Percentiles rank a stretch among this genome's conserved stretches.
Evolutionary conservation across 306 rosid genomes (phyloP).

Genomic region (Cucurbita maxima): DNA sequence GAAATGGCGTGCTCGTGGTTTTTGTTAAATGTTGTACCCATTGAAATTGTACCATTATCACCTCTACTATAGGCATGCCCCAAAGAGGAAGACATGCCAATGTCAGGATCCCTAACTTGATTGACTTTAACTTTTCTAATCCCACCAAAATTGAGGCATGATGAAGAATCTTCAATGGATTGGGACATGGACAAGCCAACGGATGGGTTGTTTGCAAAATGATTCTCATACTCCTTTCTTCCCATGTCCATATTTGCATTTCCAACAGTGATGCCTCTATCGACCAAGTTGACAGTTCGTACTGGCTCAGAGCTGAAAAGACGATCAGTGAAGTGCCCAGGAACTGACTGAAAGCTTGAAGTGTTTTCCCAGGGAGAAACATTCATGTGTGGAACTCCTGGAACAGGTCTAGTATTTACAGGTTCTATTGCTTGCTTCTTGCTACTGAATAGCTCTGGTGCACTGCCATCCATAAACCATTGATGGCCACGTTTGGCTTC

Average conservation of each 20-base stretch:
- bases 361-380: constrained; percentile 57
- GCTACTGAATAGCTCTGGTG: constrained; percentile 39
- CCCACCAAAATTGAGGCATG: constrained; percentile 60
- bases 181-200: constrained; percentile 61
- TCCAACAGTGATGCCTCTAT: constrained; percentile 45
- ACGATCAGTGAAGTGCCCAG: constrained; percentile 56
- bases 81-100: constrained; percentile 35
- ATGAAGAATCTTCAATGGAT: constrained; percentile 45
- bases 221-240: constrained; percentile 50
- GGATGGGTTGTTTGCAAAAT: constrained; percentile 44
- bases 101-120: constrained; percentile 74
- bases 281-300: constrained; percentile 41
- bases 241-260: constrained; percentile 46
- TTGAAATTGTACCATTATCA: constrained; percentile 31
- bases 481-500: constrained; percentile 74
- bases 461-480: constrained; percentile 62
- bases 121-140: constrained; percentile 86
- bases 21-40: constrained; percentile 32
- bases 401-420: constrained; percentile 37
- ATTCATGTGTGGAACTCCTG: constrained; percentile 44
- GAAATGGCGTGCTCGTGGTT: constrained; percentile 36
- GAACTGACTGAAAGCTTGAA: constrained; percentile 62
- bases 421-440: constrained; percentile 74
- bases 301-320: constrained; percentile 59
- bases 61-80: constrained; percentile 42